These are phyloP conservation scores for Chaetothyriales sp. DNA, from an alignment of 2,329 filamentous ascomycete species.

Conservation along the genomic window DNA sequence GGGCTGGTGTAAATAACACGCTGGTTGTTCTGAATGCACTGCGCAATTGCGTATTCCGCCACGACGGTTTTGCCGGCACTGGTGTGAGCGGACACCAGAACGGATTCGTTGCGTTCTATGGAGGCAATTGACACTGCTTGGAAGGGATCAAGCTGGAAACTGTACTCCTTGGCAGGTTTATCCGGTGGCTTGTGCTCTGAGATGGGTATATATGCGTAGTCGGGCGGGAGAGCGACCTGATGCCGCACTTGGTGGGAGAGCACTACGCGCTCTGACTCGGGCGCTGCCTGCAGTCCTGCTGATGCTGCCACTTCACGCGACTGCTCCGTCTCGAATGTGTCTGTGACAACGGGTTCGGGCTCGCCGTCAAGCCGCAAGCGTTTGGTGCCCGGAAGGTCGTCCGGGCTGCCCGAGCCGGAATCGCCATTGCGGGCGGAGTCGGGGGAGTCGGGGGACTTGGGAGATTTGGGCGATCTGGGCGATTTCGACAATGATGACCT, in stretches of 20 bases:
- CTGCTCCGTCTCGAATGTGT: slow-evolving; percentile 88
- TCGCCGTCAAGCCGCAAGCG: slow-evolving; percentile 41
- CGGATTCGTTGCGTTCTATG: slow-evolving; percentile 90
- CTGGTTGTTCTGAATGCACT: slow-evolving; percentile 93
- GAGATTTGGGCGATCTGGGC: not conserved
- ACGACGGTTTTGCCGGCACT: slow-evolving; percentile 97
- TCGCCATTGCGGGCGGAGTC: slow-evolving; percentile 3
- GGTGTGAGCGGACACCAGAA: slow-evolving; percentile 91
- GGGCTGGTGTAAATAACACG: slow-evolving; percentile 98
- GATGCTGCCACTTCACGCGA: slow-evolving; percentile 77
- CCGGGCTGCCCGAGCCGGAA: slow-evolving; percentile 11
- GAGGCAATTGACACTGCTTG: slow-evolving; percentile 88
- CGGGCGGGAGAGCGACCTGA: slow-evolving; percentile 85
- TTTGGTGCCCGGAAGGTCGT: slow-evolving; percentile 30
- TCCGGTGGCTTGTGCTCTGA: slow-evolving; percentile 84
- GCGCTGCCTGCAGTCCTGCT: slow-evolving; percentile 48
- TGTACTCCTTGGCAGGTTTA: slow-evolving; percentile 67
- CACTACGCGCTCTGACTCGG: slow-evolving; percentile 57
- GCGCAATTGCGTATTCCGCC: slow-evolving; percentile 93
- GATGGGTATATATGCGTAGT: slow-evolving; percentile 89
- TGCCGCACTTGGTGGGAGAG: slow-evolving; percentile 96
- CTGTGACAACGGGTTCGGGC: slow-evolving; percentile 69
- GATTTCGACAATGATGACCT: not conserved
- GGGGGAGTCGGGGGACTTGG: not conserved
- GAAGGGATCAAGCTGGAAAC: slow-evolving; percentile 92